Conservation (phyloP, 2,329 filamentous ascomycete genomes). For the Sporothrix inflata region DNA sequence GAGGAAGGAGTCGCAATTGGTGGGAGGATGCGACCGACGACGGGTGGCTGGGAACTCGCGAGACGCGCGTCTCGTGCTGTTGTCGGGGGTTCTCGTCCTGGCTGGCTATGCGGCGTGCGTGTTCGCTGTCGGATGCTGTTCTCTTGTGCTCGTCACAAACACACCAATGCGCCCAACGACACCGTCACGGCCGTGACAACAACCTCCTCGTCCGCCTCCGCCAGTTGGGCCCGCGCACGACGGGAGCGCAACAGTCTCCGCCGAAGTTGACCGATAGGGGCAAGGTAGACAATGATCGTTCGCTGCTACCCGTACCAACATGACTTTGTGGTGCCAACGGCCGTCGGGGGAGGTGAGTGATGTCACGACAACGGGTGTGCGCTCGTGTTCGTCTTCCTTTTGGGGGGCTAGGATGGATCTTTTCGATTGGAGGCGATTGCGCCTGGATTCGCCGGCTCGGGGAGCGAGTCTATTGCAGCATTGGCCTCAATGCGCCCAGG, state of each 20-base stretch:
- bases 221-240: conserved; percentile 9
- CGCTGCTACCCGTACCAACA: conserved; percentile 24
- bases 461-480: conserved; percentile 8
- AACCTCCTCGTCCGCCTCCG: conserved; percentile 21
- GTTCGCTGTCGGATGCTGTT: not conserved
- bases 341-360: conserved; percentile 9
- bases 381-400: not conserved
- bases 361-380: not conserved
- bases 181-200: not conserved
- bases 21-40: not conserved
- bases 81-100: not conserved
- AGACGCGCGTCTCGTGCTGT: not conserved
- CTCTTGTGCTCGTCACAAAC: not conserved
- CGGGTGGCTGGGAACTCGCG: conserved; percentile 2
- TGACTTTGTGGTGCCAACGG: conserved; percentile 24
- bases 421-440: not conserved
- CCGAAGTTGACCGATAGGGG: not conserved
- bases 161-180: conserved; percentile 19
- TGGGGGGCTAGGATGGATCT: not conserved
- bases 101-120: not conserved
- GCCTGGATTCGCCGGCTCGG: not conserved
- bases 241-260: conserved; percentile 7
- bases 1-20: not conserved
- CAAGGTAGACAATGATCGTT: not conserved
- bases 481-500: not conserved